Evolutionary conservation across 768 basidiomycete species (phyloP).

Genomic region (Agaricus sinodeliciosus): DNA sequence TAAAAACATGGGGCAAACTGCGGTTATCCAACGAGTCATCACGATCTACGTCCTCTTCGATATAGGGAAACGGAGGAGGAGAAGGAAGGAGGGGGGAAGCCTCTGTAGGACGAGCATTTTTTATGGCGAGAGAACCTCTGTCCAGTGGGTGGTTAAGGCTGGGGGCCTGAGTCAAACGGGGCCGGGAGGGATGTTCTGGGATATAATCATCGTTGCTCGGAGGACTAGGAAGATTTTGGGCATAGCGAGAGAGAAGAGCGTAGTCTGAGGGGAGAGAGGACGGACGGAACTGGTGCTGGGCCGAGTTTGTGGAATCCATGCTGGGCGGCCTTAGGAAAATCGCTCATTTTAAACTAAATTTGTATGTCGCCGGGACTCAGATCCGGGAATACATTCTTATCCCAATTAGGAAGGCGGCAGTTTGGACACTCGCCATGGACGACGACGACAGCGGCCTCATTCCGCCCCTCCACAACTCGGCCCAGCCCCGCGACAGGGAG

Average conservation of each 20-base stretch:
- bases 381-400: too few relatives aligned
- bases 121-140: neutral
- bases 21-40: constrained; percentile 24
- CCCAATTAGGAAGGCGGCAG: constrained; percentile 1
- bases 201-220: neutral
- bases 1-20: constrained; percentile 30
- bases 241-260: constrained; percentile 50
- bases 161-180: constrained; percentile 4
- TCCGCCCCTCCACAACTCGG: constrained; percentile 49
- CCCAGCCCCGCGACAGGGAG: constrained; percentile 50
- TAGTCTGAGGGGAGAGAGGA: constrained; percentile 63
- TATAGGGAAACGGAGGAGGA: constrained; percentile 38
- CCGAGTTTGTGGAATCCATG: constrained; percentile 41
- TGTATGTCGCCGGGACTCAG: neutral
- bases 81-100: constrained; percentile 52
- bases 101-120: constrained; percentile 27
- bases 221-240: constrained; percentile 19
- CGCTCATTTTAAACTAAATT: neutral
- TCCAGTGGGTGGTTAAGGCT: constrained; percentile 4
- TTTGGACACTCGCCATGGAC: constrained; percentile 6
- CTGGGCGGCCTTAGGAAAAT: neutral
- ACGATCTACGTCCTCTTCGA: constrained; percentile 41
- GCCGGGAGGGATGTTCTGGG: neutral
- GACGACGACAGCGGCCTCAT: constrained; percentile 8
- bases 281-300: constrained; percentile 44